phyloP scores from a whole-genome alignment of 169 alveolate genomes.

The Plasmodium falciparum region DNA sequence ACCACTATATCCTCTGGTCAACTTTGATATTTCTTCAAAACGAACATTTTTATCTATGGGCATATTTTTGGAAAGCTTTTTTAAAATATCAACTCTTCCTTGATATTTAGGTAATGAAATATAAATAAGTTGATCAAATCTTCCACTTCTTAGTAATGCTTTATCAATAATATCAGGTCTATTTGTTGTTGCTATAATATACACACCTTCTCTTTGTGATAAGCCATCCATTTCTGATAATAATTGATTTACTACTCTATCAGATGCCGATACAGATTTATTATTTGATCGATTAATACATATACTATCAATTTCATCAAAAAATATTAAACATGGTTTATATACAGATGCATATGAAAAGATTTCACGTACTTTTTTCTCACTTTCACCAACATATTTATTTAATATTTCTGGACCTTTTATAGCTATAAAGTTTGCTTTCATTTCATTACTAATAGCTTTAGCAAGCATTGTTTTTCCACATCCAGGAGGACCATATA shows the following conservation, averaged over 20 bases:
- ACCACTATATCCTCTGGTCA: constrained; percentile 95
- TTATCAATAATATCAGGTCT: constrained; percentile 99
- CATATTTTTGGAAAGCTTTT: constrained; percentile 89
- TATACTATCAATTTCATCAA: constrained; percentile 99
- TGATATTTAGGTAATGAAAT: constrained; percentile 97
- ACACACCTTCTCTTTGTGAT: constrained; percentile 91
- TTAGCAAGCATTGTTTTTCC: constrained; percentile 98
- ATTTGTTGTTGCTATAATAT: constrained; percentile 99
- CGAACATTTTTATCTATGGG: constrained; percentile 90
- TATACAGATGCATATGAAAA: constrained; percentile 98
- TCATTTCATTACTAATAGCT: constrained; percentile 97
- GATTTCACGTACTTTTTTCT: constrained; percentile 97
- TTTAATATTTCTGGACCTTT: constrained; percentile 97
- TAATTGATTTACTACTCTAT: constrained; percentile 98
- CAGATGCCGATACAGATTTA: constrained; percentile 89
- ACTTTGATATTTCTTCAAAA: constrained; percentile 85
- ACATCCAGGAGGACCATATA: constrained; percentile 99
- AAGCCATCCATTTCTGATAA: constrained; percentile 99
- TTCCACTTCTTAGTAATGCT: constrained; percentile 99
- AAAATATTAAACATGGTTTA: constrained; percentile 98
- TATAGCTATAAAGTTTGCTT: constrained; percentile 97
- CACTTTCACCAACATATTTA: constrained; percentile 99
- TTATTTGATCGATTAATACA: constrained; percentile 95
- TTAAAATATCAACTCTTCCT: constrained; percentile 93
- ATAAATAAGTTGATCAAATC: constrained; percentile 89